Base-by-base conservation (phyloP, 1,139 yeast species). In the Yamadazyma oceani region DNA sequence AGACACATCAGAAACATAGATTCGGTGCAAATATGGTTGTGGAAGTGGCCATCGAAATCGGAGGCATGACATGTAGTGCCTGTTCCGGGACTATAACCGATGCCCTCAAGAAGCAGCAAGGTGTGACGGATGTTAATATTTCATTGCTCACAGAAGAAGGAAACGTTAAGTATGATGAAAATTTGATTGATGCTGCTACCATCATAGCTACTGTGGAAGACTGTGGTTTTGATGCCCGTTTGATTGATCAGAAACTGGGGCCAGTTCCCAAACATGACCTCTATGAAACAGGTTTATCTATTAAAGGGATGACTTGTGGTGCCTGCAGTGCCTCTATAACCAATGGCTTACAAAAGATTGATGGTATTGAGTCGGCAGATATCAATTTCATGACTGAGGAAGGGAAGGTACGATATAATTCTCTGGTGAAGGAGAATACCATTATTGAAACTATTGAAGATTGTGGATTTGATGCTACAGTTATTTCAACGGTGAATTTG, bases 231-330 rank as follows among this genome's bases (percentile, higher is more conserved):
- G 73, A 64, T 28, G 73, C 63, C 2, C 37, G 35, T 9, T 5
- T 27, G 5, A 9, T 16, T 21, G 30, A 17, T 12, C 16, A 14
- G 5, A 26, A 27, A 27, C 11, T 17, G 9, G 7, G 28, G 15
- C 17, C n/a, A n/a, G n/a, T n/a, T n/a, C n/a, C n/a, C n/a, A n/a
- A n/a, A n/a, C n/a, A n/a, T 6, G 16, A 29, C 12, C 4, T 11
- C 4, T n/a, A 11, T 4, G 32, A 29, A 29, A 11, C 40, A 4
- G 12, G 24, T 3, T 41, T 46, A 4, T 29, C 66, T 24, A 60
- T 84, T 1, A 57, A 49, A 23, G 96, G 96, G 4, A 89, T 89
- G 96, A 87, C 96, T 5, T 89, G 96, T 54, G 85, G 92, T 2
- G 76, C 94, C 0, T 89, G 96, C 57, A 76, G 82, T 3, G 70